Evolutionary conservation across 2,329 filamentous ascomycete genomes (phyloP), one percentile per base, ranked within the genome.

Genomic region (Cryphonectria parasitica): DNA sequence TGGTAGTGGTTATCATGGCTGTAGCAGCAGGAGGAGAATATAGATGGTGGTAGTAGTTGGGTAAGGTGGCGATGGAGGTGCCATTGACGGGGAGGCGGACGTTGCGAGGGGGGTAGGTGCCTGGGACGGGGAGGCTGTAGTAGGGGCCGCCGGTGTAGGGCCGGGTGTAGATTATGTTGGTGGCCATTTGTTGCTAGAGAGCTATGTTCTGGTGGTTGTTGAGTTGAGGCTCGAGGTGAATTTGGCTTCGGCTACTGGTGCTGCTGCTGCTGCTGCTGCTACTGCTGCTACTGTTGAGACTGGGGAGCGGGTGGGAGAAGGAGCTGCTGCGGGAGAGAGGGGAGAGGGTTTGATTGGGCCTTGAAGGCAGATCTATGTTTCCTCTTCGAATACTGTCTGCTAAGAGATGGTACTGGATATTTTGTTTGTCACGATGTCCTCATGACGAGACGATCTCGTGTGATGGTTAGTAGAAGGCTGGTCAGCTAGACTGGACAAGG

Each of bases 41-140:
- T 4, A 43, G 43, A 1, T 36, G 25, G 7, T 39, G 49, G 8
- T 45, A 13, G 66, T 60, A n/a, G 63, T 39, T 22, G 25, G 15
- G 49, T n/a, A 56, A 13, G 64, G 63, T 22, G 66, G 28, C 36
- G 25, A 43, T 13, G 63, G 43, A 63, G 36, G 69, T 71, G 13
- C 67, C 70, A 13, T 61, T 66, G 67, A 71, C 67, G 19, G 70
- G 70, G 11, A 69, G 6, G 19, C 28, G 69, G 43, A 36, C 25
- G 10, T 60, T 58, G 11, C 49, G 19, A n/a, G 34, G 31, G 11
- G 67, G 67, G 13, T 43, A 64, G 13, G 67, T 67, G 28, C 64
- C 64, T 13, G 67, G 7, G 17, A 69, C 19, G 19, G 67, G 70
- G 28, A 64, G 28, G 45, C 45, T 45, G 60, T 71, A 71, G 41